These are phyloP conservation scores for Penicillium alfredii DNA, from an alignment of 495 filamentous ascomycete species.

Conservation along the genomic window DNA sequence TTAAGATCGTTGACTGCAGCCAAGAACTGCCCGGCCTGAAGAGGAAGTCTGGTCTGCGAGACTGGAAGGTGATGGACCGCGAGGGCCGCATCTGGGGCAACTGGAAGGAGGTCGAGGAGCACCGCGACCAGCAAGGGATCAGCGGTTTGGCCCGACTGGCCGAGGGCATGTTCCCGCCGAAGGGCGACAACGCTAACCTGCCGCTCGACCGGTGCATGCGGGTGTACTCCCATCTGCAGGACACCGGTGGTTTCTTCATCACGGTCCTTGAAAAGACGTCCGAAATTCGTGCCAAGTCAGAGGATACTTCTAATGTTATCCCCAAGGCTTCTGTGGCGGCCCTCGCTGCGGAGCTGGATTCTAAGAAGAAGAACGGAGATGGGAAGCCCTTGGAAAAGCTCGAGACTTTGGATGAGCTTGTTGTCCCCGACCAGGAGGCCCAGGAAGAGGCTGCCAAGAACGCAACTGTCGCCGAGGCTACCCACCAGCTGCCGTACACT, in stretches of 20 bases:
- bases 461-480: constrained; percentile 37
- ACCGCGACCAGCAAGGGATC: constrained; percentile 49
- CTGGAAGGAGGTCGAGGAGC: constrained; percentile 69
- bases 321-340: constrained; percentile 47
- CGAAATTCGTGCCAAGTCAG: constrained; percentile 80
- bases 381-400: constrained; percentile 42
- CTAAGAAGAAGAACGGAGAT: constrained; percentile 37
- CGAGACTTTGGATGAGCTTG: constrained; percentile 44
- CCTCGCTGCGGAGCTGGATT: constrained; percentile 49
- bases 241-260: constrained; percentile 97
- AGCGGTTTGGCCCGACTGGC: constrained; percentile 58
- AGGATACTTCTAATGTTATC: constrained; percentile 56
- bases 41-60: constrained; percentile 61
- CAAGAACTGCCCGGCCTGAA: constrained; percentile 70
- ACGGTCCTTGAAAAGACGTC: constrained; percentile 83
- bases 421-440: constrained; percentile 29
- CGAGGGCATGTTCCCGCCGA: constrained; percentile 78
- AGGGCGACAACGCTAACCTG: constrained; percentile 49
- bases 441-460: constrained; percentile 38
- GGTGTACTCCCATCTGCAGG: constrained; percentile 89
- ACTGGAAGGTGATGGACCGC: constrained; percentile 88
- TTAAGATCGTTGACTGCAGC: constrained; percentile 76
- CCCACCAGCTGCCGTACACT: constrained; percentile 36
- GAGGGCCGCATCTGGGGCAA: constrained; percentile 65
- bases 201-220: constrained; percentile 86